Percentiles rank a stretch among this genome's conserved stretches.
Evolutionary conservation across 1,284 basidiomycete species (phyloP).

Genomic region (Rhodotorula sp.): DNA sequence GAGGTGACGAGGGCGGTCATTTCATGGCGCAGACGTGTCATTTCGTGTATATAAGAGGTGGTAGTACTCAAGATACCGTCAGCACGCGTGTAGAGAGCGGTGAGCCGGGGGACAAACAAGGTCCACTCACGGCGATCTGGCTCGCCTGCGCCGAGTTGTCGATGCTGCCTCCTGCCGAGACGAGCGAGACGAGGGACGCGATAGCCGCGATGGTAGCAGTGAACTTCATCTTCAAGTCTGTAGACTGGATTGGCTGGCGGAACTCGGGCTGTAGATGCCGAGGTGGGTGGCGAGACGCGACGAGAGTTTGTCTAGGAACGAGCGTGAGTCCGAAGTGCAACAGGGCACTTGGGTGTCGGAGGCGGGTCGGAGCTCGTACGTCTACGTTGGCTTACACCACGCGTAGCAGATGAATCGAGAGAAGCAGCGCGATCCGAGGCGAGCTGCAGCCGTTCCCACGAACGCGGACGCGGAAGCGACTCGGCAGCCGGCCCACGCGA

Average conservation of each 20-base stretch:
- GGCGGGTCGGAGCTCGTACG: neutral
- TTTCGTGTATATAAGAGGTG: too few species aligned
- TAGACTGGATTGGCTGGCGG: neutral
- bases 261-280: neutral
- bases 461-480: too few species aligned
- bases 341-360: neutral
- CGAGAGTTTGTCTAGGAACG: neutral
- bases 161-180: conserved; percentile 25
- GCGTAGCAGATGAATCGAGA: neutral
- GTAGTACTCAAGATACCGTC: neutral
- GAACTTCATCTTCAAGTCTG: conserved; percentile 8
- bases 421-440: too few species aligned
- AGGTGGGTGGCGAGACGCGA: too few species aligned
- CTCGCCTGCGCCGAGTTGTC: conserved; percentile 25
- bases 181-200: conserved; percentile 10
- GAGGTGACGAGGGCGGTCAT: neutral
- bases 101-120: neutral
- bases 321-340: neutral
- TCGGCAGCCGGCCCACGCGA: too few species aligned
- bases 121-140: conserved; percentile 12
- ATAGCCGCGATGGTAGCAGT: conserved; percentile 4
- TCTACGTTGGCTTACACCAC: neutral
- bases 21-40: neutral
- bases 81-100: neutral
- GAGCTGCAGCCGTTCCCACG: too few species aligned